Evolutionary conservation across 148 eudicot genomes (phyloP).

Genomic region (Silene latifolia): DNA sequence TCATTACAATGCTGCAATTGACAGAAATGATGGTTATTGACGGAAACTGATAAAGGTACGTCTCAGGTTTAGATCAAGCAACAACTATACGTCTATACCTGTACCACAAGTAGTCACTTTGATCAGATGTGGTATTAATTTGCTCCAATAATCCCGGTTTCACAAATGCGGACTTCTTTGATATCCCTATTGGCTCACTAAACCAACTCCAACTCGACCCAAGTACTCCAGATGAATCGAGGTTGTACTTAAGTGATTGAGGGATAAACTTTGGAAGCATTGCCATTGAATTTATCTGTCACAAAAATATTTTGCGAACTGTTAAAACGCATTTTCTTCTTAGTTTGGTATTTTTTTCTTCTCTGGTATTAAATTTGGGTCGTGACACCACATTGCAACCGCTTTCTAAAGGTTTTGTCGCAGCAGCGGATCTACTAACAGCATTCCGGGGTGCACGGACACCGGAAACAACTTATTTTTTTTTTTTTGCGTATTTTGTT

Average conservation of each 20-base stretch:
- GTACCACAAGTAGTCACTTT: conserved; percentile 94
- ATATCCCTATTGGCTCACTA: conserved; percentile 82
- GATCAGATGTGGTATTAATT: conserved; percentile 87
- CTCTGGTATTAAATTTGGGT: too few species aligned
- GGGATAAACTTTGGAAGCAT: conserved; percentile 48
- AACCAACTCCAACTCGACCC: conserved; percentile 72
- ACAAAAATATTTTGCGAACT: conserved; percentile 9
- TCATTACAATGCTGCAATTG: conserved; percentile 44
- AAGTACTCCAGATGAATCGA: conserved; percentile 37
- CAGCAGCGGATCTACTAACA: too few species aligned
- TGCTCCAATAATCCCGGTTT: conserved; percentile 72
- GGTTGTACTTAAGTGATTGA: conserved; percentile 35
- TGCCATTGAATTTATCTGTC: conserved; percentile 70
- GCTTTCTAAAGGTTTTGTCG: too few species aligned
- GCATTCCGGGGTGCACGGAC: too few species aligned
- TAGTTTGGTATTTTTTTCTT: too few species aligned
- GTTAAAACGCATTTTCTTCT: not conserved
- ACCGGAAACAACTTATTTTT: too few species aligned
- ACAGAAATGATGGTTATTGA: not conserved
- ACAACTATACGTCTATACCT: conserved; percentile 58
- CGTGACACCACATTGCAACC: too few species aligned
- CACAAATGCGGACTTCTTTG: conserved; percentile 50
- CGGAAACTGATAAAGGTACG: conserved; percentile 6
- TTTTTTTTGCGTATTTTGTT: too few species aligned
- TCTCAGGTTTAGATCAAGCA: not conserved